Evolutionary conservation across 2,329 filamentous ascomycete species (phyloP).

Genomic region (Fusarium keratoplasticum): DNA sequence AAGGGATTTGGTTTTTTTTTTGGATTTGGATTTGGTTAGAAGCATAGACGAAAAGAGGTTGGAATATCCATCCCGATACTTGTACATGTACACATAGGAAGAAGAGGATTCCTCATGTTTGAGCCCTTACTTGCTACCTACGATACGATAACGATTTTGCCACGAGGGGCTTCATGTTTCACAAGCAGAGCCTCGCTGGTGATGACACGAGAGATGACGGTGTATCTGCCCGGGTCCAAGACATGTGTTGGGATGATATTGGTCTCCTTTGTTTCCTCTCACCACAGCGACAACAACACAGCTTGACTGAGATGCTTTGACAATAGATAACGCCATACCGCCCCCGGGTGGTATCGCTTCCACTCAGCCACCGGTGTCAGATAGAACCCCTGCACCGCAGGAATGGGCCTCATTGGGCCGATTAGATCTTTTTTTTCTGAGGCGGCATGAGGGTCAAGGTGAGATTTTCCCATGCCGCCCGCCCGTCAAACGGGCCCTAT

Average conservation of each 20-base stretch:
- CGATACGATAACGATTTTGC: not conserved
- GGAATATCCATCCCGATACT: constrained; percentile 26
- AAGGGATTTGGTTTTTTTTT: not conserved
- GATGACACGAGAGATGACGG: not conserved
- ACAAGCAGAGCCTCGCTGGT: not conserved
- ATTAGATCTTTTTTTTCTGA: not conserved
- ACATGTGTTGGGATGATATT: not conserved
- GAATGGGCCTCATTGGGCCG: not conserved
- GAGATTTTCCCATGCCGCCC: not conserved
- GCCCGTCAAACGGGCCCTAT: not conserved
- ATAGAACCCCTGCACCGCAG: not conserved
- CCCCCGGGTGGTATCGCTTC: not conserved
- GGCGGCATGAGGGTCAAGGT: not conserved
- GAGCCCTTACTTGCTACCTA: not conserved
- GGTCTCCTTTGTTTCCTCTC: not conserved
- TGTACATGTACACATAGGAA: constrained; percentile 24
- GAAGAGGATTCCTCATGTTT: not conserved
- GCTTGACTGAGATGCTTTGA: not conserved
- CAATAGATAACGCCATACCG: not conserved
- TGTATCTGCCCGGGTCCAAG: not conserved
- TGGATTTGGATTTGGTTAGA: constrained; percentile 28
- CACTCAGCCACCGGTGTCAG: not conserved
- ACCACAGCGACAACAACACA: not conserved
- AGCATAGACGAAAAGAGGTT: constrained; percentile 33
- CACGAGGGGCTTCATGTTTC: not conserved